A percentile compares a stretch with the other conserved stretches of the same genome.
Evolutionary conservation across 352 stramenopile genomes (phyloP).

Genomic region (Bremia lactucae): DNA sequence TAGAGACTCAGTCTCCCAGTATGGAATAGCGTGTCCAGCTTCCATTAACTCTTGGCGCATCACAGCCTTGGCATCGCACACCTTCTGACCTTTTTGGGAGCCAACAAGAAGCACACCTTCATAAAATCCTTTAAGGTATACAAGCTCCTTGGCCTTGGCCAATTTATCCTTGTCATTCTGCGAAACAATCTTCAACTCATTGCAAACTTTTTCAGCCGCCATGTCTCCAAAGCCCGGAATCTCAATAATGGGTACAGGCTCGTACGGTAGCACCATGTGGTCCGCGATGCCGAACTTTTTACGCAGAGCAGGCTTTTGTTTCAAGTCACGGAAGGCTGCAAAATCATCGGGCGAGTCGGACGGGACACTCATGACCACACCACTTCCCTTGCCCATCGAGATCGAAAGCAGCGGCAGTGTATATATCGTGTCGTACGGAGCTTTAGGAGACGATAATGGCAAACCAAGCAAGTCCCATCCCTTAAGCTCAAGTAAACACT

Average conservation of each 20-base stretch:
- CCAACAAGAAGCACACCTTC: slow-evolving; percentile 97
- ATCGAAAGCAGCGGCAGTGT: slow-evolving; percentile 98
- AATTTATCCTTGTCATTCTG: slow-evolving; percentile 99
- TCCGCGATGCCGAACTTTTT: slow-evolving; percentile 98
- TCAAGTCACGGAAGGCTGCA: slow-evolving; percentile 95
- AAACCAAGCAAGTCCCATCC: slow-evolving; percentile 95
- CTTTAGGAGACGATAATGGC: slow-evolving; percentile 91
- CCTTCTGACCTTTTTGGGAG: slow-evolving; percentile 91
- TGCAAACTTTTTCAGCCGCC: slow-evolving; percentile 92
- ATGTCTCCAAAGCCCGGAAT: slow-evolving; percentile 97
- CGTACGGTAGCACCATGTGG: slow-evolving; percentile 96
- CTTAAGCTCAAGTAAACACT: slow-evolving; percentile 87
- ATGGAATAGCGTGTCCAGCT: slow-evolving; percentile 89
- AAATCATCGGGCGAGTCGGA: slow-evolving; percentile 99
- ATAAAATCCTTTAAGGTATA: slow-evolving; percentile 99
- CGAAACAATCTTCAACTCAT: slow-evolving; percentile 97
- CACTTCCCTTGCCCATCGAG: slow-evolving; percentile 98
- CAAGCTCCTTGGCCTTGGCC: slow-evolving; percentile 94
- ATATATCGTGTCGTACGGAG: slow-evolving; percentile 98
- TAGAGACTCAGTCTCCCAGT: slow-evolving; percentile 97
- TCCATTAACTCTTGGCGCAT: slow-evolving; percentile 96
- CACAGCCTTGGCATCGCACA: slow-evolving; percentile 96
- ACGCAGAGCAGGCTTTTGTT: slow-evolving; percentile 96
- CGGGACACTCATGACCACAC: slow-evolving; percentile 98
- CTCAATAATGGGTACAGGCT: slow-evolving; percentile 99